These are phyloP conservation scores for Niveomyces coronatus DNA, from an alignment of 2,329 filamentous ascomycete species.

Conservation along the genomic window DNA sequence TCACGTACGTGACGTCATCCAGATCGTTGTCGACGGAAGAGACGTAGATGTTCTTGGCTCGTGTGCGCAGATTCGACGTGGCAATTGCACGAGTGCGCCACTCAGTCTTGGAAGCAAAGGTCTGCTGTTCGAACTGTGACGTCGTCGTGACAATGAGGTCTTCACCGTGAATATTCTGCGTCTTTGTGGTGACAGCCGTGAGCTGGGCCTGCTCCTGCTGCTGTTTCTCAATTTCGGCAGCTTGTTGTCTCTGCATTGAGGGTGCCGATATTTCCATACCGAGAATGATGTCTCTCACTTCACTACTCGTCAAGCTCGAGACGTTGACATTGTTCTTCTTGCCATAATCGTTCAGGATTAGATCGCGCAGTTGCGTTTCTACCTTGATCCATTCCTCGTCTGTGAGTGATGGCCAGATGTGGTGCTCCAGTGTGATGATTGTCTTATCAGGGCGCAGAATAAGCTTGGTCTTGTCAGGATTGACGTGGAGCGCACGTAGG, in stretches of 20 bases:
- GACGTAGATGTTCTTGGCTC: conserved; percentile 97
- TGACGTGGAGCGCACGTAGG: conserved; percentile 88
- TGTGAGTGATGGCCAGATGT: conserved; percentile 91
- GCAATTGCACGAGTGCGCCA: conserved; percentile 97
- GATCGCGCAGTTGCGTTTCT: conserved; percentile 88
- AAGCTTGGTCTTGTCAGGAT: conserved; percentile 96
- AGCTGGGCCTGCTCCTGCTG: conserved; percentile 94
- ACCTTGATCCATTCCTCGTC: conserved; percentile 99
- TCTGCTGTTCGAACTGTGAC: conserved; percentile 94
- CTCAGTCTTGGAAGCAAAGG: conserved; percentile 96
- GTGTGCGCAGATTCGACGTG: conserved; percentile 85
- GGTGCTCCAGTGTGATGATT: conserved; percentile 95
- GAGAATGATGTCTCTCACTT: conserved; percentile 95
- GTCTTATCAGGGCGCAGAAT: conserved; percentile 93
- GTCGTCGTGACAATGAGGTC: conserved; percentile 98
- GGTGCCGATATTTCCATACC: conserved; percentile 99
- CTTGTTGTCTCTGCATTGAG: conserved; percentile 95
- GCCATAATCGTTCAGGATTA: conserved; percentile 96
- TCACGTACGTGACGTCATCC: conserved; percentile 90
- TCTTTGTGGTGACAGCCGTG: conserved; percentile 96
- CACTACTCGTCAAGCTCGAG: conserved; percentile 88
- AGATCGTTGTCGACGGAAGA: conserved; percentile 88
- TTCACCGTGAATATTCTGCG: conserved; percentile 91
- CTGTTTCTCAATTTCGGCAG: conserved; percentile 97
- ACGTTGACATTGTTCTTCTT: conserved; percentile 99